Conservation (phyloP, 768 basidiomycete species). For the Pisolithus tinctorius region DNA sequence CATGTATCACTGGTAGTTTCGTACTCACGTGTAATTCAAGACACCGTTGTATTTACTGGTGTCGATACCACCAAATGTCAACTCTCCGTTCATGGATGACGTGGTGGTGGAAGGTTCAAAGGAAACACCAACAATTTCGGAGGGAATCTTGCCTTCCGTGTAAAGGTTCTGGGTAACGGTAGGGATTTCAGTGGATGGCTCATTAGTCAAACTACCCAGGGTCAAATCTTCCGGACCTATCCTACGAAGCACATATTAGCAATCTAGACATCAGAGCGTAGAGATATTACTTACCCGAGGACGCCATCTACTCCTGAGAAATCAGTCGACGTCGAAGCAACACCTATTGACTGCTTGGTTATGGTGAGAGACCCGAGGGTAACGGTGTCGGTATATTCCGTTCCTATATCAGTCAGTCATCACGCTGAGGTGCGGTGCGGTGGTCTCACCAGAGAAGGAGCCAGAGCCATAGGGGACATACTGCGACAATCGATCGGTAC, state of each 20-base stretch:
- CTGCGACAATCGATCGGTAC: constrained; percentile 18
- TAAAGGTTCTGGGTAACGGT: constrained; percentile 15
- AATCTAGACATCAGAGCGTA: no score
- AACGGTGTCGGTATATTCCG: constrained; percentile 15
- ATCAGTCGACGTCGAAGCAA: constrained; percentile 10
- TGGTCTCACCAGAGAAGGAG: constrained; percentile 43
- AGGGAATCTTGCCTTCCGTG: not conserved
- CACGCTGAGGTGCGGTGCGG: not conserved
- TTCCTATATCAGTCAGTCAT: constrained; percentile 18
- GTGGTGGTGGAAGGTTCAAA: not conserved
- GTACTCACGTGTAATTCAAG: constrained; percentile 36
- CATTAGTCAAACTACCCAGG: constrained; percentile 10
- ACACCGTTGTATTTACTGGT: constrained; percentile 35
- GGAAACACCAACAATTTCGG: not conserved
- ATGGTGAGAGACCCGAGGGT: constrained; percentile 9
- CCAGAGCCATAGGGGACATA: constrained; percentile 56
- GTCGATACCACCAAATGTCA: constrained; percentile 35
- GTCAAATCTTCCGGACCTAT: constrained; percentile 27
- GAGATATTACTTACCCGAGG: no score
- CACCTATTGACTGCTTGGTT: constrained; percentile 27
- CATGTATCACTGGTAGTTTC: not conserved
- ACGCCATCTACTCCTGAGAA: no score
- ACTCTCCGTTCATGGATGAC: constrained; percentile 11
- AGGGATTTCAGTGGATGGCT: constrained; percentile 7
- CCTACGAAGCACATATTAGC: constrained; percentile 16